A percentile compares a stretch with the other conserved stretches of the same genome.
Evolutionary conservation across 2,329 filamentous ascomycete species (phyloP).

Genomic region (Meredithiella fracta): DNA sequence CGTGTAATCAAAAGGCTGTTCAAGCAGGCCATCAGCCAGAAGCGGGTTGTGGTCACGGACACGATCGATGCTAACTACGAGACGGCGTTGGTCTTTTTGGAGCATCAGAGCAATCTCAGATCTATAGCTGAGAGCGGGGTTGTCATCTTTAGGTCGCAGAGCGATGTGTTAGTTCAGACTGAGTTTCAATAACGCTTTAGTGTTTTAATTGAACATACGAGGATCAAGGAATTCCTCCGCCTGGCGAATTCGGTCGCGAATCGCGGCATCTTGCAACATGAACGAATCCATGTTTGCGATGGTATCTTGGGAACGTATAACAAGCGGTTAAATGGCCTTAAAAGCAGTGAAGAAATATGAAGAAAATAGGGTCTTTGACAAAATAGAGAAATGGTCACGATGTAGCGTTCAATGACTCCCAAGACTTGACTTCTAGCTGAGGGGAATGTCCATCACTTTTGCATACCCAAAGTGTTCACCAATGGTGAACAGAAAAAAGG

Average conservation of each 20-base stretch:
- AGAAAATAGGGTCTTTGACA: not conserved
- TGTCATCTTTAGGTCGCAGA: constrained; percentile 27
- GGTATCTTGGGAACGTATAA: not conserved
- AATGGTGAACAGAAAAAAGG: constrained; percentile 5
- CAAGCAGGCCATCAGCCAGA: constrained; percentile 62
- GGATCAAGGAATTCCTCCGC: constrained; percentile 92
- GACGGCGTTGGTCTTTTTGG: constrained; percentile 46
- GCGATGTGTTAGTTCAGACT: not conserved
- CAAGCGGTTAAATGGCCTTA: not conserved
- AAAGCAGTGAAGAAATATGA: not conserved
- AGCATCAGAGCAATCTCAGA: constrained; percentile 72
- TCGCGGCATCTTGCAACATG: constrained; percentile 70
- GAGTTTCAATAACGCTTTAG: constrained; percentile 5
- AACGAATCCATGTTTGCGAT: constrained; percentile 46
- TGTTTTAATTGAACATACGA: constrained; percentile 36
- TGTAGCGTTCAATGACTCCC: not conserved
- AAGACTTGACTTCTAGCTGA: not conserved
- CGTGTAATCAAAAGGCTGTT: constrained; percentile 73
- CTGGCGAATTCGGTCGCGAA: constrained; percentile 65
- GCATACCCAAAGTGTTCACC: not conserved
- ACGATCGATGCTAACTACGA: constrained; percentile 71
- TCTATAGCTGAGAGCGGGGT: constrained; percentile 56
- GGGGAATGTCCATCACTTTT: constrained; percentile 2
- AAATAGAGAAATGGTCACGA: not conserved
- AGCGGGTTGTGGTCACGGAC: constrained; percentile 75